Percentiles rank a stretch among this genome's conserved stretches.
phyloP scores from a whole-genome alignment of 495 filamentous ascomycete species.

The Aspergillus taichungensis region DNA sequence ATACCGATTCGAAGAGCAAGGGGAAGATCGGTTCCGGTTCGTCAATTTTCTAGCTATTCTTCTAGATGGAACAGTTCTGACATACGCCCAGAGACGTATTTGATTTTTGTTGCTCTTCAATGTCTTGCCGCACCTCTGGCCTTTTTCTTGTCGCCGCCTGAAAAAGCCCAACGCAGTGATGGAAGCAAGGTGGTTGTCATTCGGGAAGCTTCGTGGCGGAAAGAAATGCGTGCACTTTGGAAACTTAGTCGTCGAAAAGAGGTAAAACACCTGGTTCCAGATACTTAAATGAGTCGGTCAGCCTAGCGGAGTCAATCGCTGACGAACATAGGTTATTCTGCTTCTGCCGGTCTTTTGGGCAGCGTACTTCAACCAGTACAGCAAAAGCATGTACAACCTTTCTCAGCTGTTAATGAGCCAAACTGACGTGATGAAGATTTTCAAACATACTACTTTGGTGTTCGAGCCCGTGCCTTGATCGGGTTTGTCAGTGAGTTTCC shows the following conservation, averaged over 20 bases:
- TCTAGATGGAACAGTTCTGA: neutral
- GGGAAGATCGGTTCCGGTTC: conserved; percentile 23
- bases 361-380: conserved; percentile 32
- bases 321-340: conserved; percentile 14
- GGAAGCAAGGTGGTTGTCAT: conserved; percentile 43
- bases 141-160: conserved; percentile 43
- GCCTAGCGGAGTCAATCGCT: neutral
- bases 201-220: conserved; percentile 33
- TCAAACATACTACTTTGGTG: conserved; percentile 30
- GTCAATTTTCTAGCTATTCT: neutral
- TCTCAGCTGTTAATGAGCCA: neutral
- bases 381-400: conserved; percentile 14
- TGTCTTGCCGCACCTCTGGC: conserved; percentile 44
- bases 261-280: conserved; percentile 12
- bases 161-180: conserved; percentile 46
- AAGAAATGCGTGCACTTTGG: conserved; percentile 24
- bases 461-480: conserved; percentile 29
- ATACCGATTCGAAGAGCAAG: conserved; percentile 11
- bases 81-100: conserved; percentile 31
- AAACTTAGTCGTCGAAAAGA: conserved; percentile 16
- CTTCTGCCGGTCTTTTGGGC: conserved; percentile 32
- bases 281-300: neutral
- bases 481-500: conserved; percentile 23
- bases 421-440: conserved; percentile 12
- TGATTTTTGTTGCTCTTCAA: conserved; percentile 53